Conservation (phyloP, 305 asterid species). For the Fraxinus latifolia region DNA sequence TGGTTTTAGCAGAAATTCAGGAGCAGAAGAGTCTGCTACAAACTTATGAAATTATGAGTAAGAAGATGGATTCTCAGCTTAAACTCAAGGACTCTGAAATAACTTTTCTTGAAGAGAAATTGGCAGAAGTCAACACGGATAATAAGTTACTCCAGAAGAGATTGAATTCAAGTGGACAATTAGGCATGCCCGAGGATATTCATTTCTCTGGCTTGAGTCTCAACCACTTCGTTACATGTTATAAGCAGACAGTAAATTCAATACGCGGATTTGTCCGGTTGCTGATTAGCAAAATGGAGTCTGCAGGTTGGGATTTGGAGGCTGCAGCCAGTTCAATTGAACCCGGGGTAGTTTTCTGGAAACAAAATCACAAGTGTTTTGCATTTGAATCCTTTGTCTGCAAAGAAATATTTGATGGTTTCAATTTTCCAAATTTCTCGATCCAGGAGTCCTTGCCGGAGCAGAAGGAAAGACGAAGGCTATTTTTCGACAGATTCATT, state of each 20-base stretch:
- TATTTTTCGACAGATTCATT: slow-evolving; percentile 38
- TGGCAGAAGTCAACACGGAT: slow-evolving; percentile 40
- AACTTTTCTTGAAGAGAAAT: slow-evolving; percentile 47
- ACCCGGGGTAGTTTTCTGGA: slow-evolving; percentile 41
- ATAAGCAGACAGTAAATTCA: slow-evolving; percentile 34
- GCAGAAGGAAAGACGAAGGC: slow-evolving; percentile 13
- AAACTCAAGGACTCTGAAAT: slow-evolving; percentile 56
- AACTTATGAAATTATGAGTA: slow-evolving; percentile 44
- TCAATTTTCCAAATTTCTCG: slow-evolving; percentile 33
- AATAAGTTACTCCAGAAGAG: slow-evolving; percentile 51
- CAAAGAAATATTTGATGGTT: slow-evolving; percentile 43
- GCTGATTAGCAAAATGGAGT: slow-evolving; percentile 44
- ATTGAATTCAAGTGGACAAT: slow-evolving; percentile 41
- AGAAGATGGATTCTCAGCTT: slow-evolving; percentile 54
- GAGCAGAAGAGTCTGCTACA: slow-evolving; percentile 48
- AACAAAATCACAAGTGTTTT: slow-evolving; percentile 41
- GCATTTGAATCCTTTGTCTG: slow-evolving; percentile 58
- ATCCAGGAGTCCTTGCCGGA: slow-evolving; percentile 19
- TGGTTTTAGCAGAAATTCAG: slow-evolving; percentile 42
- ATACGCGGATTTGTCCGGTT: slow-evolving; percentile 36
- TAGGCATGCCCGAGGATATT: slow-evolving; percentile 28
- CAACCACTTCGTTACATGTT: slow-evolving; percentile 37
- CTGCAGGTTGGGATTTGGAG: slow-evolving; percentile 45
- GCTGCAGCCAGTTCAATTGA: slow-evolving; percentile 45
- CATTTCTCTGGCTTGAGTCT: slow-evolving; percentile 35